Conservation (phyloP, 345 rosid species). For the Eucalyptus sideroxylon region DNA sequence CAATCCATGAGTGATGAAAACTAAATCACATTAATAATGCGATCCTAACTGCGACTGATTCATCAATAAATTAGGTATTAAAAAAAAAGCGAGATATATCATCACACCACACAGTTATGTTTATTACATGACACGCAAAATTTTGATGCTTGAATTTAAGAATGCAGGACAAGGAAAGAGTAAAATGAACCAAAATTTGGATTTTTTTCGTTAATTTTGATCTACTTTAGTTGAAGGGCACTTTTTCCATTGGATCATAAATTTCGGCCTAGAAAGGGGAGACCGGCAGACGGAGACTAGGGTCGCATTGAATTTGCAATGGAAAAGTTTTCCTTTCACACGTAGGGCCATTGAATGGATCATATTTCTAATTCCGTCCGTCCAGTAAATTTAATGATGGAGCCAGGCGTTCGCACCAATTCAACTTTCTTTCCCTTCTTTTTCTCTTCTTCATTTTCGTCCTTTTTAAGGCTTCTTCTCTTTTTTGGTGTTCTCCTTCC, state of each 20-base stretch:
- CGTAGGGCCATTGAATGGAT: not conserved
- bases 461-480: not conserved
- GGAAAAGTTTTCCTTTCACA: not conserved
- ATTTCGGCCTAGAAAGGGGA: not conserved
- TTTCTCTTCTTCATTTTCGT: not conserved
- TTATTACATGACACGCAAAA: not conserved
- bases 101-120: not conserved
- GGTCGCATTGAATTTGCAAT: not conserved
- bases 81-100: not conserved
- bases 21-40: too few species aligned
- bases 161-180: not conserved
- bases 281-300: not conserved
- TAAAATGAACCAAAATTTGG: not conserved
- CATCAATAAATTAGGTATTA: not conserved
- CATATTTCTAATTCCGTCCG: not conserved
- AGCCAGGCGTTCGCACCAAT: not conserved
- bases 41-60: accelerated
- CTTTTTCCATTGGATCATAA: not conserved
- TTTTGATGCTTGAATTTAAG: not conserved
- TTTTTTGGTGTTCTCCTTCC: not conserved
- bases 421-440: not conserved
- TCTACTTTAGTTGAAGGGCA: not conserved
- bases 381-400: not conserved
- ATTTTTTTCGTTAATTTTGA: not conserved
- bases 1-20: not conserved